phyloP scores from a whole-genome alignment of 2,329 filamentous ascomycete species.

The Sarocladium strictum region DNA sequence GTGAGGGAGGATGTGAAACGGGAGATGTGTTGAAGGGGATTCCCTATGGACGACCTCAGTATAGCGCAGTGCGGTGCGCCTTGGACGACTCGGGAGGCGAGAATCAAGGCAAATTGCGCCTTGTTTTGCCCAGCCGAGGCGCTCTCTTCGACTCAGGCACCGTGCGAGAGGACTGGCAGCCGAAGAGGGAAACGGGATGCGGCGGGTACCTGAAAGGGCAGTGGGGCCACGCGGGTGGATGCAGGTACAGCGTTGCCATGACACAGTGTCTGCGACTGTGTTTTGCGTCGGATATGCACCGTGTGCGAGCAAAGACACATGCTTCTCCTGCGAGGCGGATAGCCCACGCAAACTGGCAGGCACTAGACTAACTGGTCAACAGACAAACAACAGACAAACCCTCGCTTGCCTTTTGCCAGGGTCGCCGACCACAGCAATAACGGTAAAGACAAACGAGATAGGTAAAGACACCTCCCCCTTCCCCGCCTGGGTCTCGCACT shows the following conservation, averaged over 20 bases:
- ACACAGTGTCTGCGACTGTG: background rate
- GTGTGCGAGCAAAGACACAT: no score
- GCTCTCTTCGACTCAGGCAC: background rate
- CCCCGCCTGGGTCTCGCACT: background rate
- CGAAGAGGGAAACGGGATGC: background rate
- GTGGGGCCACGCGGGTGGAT: background rate
- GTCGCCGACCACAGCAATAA: no score
- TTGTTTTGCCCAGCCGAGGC: slow-evolving; percentile 5
- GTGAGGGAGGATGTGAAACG: slow-evolving; percentile 17
- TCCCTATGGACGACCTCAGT: background rate
- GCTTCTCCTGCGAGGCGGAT: no score
- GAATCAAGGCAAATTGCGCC: slow-evolving; percentile 6
- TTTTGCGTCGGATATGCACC: slow-evolving; percentile 1
- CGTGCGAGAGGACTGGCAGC: background rate
- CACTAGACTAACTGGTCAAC: no score
- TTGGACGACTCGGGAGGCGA: background rate
- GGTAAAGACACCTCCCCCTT: background rate
- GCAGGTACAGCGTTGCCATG: background rate
- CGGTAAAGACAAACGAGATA: background rate
- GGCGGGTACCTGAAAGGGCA: slow-evolving; percentile 2
- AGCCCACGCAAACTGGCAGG: no score
- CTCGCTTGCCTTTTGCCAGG: no score
- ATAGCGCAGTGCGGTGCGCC: background rate
- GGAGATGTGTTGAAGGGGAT: slow-evolving; percentile 11
- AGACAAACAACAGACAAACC: no score